phyloP scores from a whole-genome alignment of 2,329 filamentous ascomycete genomes.

The Sporothrix curviconia region DNA sequence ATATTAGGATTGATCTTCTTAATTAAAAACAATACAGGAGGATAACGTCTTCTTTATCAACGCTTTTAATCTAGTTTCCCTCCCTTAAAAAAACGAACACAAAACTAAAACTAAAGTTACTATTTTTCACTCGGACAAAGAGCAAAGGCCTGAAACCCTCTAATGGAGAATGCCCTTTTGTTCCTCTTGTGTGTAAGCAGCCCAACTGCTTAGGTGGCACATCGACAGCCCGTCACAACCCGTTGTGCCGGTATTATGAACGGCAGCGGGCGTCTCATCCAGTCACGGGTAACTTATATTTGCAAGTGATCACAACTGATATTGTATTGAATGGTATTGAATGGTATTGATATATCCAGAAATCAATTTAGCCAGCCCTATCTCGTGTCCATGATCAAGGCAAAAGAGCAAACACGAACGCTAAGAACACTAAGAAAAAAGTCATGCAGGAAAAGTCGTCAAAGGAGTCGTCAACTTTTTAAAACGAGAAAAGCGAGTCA shows the following conservation, averaged over 20 bases:
- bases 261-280: too few species aligned
- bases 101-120: not conserved
- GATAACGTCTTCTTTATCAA: not conserved
- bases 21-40: too few species aligned
- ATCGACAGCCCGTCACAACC: too few species aligned
- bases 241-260: too few species aligned
- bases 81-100: not conserved
- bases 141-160: too few species aligned
- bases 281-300: too few species aligned
- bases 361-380: constrained; percentile 10
- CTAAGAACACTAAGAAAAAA: constrained; percentile 5
- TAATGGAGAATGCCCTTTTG: too few species aligned
- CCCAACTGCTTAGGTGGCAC: too few species aligned
- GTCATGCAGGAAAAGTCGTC: not conserved
- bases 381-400: not conserved
- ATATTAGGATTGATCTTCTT: not conserved
- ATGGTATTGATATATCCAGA: too few species aligned
- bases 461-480: constrained; percentile 3
- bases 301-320: not conserved
- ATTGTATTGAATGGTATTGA: not conserved
- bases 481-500: too few species aligned
- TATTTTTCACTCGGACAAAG: too few species aligned
- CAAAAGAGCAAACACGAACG: not conserved
- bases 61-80: not conserved
- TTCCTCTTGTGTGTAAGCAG: too few species aligned